Evolutionary conservation across 2,329 filamentous ascomycete species (phyloP).

Genomic region (Zymoseptoria crescenta): DNA sequence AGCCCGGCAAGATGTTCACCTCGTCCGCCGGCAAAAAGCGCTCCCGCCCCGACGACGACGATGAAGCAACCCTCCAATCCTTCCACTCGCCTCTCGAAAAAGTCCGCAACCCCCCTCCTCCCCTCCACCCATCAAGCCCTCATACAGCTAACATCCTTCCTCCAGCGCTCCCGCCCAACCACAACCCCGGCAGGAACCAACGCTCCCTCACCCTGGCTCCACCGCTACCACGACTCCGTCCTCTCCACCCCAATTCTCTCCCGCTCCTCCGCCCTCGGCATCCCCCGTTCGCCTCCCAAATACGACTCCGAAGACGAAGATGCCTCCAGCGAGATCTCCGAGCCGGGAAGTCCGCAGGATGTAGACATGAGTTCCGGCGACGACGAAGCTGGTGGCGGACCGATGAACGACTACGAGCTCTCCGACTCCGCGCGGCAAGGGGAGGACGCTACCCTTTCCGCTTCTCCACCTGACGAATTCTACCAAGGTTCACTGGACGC

Average conservation of each 20-base stretch:
- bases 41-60: slow-evolving; percentile 8
- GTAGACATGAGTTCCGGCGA: slow-evolving; percentile 22
- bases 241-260: slow-evolving; percentile 19
- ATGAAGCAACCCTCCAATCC: slow-evolving; percentile 1
- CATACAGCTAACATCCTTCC: slow-evolving; percentile 1
- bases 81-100: slow-evolving; percentile 10
- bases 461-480: not conserved
- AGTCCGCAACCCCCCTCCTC: slow-evolving; percentile 2
- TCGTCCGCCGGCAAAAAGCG: slow-evolving; percentile 15
- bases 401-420: slow-evolving; percentile 14
- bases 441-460: not conserved
- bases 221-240: slow-evolving; percentile 22
- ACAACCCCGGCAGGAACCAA: slow-evolving; percentile 8
- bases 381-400: slow-evolving; percentile 1
- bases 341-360: slow-evolving; percentile 26
- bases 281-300: slow-evolving; percentile 16
- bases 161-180: slow-evolving; percentile 16
- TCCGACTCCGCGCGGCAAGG: not conserved
- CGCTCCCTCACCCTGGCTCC: slow-evolving; percentile 9
- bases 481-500: not conserved
- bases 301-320: slow-evolving; percentile 27
- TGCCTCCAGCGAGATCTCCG: slow-evolving; percentile 26
- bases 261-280: slow-evolving; percentile 6
- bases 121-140: not conserved
- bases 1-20: slow-evolving; percentile 3